A percentile compares a stretch with the other conserved stretches of the same genome.
These are phyloP conservation scores for Phascolomyces articulosus DNA, from an alignment of 371 early-diverging fungal genomes.

Conservation along the genomic window DNA sequence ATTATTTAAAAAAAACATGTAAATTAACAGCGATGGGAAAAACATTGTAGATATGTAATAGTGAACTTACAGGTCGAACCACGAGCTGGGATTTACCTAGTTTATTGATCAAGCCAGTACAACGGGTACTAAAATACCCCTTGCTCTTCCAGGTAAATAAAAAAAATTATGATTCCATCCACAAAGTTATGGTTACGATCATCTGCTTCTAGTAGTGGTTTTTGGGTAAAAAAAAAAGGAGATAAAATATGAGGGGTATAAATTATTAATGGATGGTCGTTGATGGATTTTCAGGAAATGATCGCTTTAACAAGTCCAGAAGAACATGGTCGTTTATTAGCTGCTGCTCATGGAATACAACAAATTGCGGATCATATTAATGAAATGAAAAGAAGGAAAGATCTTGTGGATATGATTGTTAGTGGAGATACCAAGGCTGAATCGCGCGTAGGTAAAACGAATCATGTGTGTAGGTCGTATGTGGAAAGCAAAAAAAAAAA, in stretches of 20 bases:
- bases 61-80: conserved; percentile 63
- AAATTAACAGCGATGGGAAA: too few species aligned
- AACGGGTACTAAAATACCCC: conserved; percentile 86
- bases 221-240: too few species aligned
- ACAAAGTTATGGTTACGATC: background rate
- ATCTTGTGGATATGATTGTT: conserved; percentile 80
- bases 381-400: conserved; percentile 82
- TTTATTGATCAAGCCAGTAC: conserved; percentile 86
- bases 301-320: conserved; percentile 45
- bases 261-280: too few species aligned
- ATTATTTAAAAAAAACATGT: background rate
- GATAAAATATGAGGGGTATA: too few species aligned
- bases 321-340: conserved; percentile 9
- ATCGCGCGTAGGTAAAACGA: conserved; percentile 19
- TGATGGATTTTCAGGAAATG: conserved; percentile 55
- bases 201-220: too few species aligned
- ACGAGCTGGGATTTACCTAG: conserved; percentile 82
- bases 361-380: conserved; percentile 83
- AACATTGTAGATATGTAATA: conserved; percentile 55
- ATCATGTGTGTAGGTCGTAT: background rate
- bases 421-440: conserved; percentile 50
- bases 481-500: background rate
- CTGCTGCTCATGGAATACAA: conserved; percentile 55
- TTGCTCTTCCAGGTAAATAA: conserved; percentile 62
- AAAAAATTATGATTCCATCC: background rate